A percentile compares a stretch with the other conserved stretches of the same genome.
Conservation (phyloP, 306 rosid species). For the Potentilla sterilis region DNA sequence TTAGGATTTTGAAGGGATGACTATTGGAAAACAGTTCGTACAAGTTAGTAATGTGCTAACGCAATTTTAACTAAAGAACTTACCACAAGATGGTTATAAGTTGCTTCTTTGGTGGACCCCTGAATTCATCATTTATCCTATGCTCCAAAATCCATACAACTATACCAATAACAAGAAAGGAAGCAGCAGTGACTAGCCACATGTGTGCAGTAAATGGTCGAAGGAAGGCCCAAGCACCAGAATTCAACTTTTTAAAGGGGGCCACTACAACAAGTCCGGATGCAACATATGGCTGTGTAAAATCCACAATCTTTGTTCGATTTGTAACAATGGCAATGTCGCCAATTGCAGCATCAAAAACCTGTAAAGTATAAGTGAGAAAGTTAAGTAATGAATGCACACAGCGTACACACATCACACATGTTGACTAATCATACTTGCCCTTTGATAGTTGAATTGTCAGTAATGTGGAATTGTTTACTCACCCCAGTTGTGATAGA, state of each 20-base stretch:
- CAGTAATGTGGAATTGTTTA: constrained; percentile 22
- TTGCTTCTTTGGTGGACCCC: constrained; percentile 85
- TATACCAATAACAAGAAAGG: constrained; percentile 71
- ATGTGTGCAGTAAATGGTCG: constrained; percentile 71
- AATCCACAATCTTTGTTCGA: constrained; percentile 82
- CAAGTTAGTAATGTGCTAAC: neutral
- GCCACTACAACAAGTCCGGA: constrained; percentile 93
- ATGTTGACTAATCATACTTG: neutral
- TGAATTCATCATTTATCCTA: constrained; percentile 83
- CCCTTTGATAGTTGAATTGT: neutral
- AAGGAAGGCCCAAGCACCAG: constrained; percentile 91
- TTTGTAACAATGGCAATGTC: constrained; percentile 87
- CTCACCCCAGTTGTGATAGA: constrained; percentile 72
- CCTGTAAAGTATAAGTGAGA: constrained; percentile 35
- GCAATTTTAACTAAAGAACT: constrained; percentile 36
- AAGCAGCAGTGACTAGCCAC: constrained; percentile 77
- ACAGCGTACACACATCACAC: neutral
- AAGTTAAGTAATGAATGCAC: constrained; percentile 23
- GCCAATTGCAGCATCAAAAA: constrained; percentile 79
- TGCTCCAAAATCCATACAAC: constrained; percentile 95
- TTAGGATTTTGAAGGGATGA: neutral
- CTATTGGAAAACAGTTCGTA: neutral
- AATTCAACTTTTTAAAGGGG: constrained; percentile 65
- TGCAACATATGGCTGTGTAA: constrained; percentile 85
- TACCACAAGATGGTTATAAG: constrained; percentile 84